Evolutionary conservation across 441 rosid genomes (phyloP).

Genomic region (Populus hybrid): DNA sequence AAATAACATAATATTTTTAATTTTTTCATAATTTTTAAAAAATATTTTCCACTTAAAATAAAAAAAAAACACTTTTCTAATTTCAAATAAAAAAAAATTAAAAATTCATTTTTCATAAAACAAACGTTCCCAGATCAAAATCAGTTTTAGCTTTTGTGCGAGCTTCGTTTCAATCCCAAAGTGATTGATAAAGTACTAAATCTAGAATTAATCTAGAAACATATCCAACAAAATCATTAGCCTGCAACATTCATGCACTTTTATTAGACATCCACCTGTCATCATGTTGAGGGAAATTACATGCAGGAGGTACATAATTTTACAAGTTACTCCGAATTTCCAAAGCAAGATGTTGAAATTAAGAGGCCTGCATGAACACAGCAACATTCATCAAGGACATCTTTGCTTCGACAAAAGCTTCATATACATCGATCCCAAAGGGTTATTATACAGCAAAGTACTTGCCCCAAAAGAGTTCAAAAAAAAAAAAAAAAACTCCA

Average conservation of each 20-base stretch:
- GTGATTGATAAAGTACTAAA: no score
- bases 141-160: not conserved
- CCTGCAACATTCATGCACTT: not conserved
- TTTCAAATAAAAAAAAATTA: no score
- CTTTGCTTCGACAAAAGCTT: not conserved
- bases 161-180: not conserved
- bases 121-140: no score
- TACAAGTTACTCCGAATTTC: not conserved
- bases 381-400: not conserved
- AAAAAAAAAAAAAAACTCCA: not conserved
- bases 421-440: not conserved
- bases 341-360: not conserved
- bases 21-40: accelerated
- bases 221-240: not conserved
- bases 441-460: not conserved
- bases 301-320: not conserved
- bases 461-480: not conserved
- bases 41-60: no score
- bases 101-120: no score
- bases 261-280: no score
- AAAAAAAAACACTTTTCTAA: no score
- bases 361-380: not conserved
- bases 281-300: not conserved
- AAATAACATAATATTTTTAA: no score
- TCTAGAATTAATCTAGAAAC: no score